Base-by-base conservation (phyloP, 352 stramenopile species). In the Globisporangium paroecandrum region DNA sequence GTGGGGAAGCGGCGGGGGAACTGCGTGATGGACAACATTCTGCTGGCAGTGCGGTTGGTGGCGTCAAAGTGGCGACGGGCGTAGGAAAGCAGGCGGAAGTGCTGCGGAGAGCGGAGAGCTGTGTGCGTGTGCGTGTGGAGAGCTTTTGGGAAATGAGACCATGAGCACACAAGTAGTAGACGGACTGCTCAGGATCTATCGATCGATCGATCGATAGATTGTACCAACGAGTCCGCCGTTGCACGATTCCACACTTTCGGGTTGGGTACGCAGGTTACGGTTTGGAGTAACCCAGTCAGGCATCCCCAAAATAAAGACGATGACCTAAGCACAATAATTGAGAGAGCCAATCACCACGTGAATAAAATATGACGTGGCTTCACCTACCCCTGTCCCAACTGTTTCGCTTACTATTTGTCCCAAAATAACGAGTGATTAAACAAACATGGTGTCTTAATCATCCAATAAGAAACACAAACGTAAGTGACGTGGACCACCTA, bases 1-100 rank as follows among this genome's bases (percentile, higher is more conserved):
- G 87, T 92, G 2, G 83, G 74, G 77, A 94, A 93, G 69, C 87
- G 87, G 25, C 87, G 87, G 25, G 87, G 84, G 67, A 92, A 93
- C 64, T 84, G 82, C 18, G 87, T 94, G 76, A 94, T 93, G 64
- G 76, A 77, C 71, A 94, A 72, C 87, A 94, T 94, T 51, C 51
- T 56, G 27, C 13, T 13, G 13, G 62, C 18, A 15, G 6, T 32
- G 6, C 12, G 20, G 55, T 64, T 4, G 59, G 36, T 46, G 43
- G n/a, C 59, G 60, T 65, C n/a, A 41, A 54, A 58, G 27, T 38
- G 43, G 60, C 20, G 46, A 24, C 24, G 60, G 4, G 24, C 0
- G 10, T 65, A 27, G 18, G 18, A n/a, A 20, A 36, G 32, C 6
- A 9, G 32, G 32, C 32, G 32, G 32, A 36, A 9, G 13, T n/a